A percentile compares a stretch with the other conserved stretches of the same genome.
phyloP scores from a whole-genome alignment of 2,329 filamentous ascomycete genomes.

The Aureobasidium sp. region DNA sequence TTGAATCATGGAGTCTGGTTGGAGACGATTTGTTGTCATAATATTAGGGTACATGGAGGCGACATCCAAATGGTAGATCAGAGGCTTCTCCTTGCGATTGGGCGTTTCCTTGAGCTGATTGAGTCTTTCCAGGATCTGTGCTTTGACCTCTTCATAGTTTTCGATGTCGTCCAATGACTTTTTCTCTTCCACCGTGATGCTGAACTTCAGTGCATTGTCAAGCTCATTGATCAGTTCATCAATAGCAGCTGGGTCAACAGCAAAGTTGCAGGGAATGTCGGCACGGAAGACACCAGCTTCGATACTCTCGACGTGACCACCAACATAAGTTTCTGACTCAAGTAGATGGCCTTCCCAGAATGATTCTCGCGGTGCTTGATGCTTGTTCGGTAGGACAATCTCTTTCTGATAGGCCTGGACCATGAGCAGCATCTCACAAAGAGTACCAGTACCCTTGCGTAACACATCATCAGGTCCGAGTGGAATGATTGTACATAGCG shows the following conservation, averaged over 20 bases:
- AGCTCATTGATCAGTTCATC: slow-evolving; percentile 83
- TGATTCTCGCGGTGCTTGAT: slow-evolving; percentile 79
- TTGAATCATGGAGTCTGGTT: slow-evolving; percentile 97
- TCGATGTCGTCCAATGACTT: slow-evolving; percentile 45
- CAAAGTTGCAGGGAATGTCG: slow-evolving; percentile 92
- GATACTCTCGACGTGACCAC: slow-evolving; percentile 97
- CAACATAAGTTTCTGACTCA: slow-evolving; percentile 96
- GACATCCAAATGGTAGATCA: slow-evolving; percentile 97
- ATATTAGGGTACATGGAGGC: slow-evolving; percentile 99
- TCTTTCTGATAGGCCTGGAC: slow-evolving; percentile 90
- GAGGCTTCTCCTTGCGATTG: slow-evolving; percentile 73
- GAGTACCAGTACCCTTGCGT: slow-evolving; percentile 90
- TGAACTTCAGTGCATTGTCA: slow-evolving; percentile 83
- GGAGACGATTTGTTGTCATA: slow-evolving; percentile 97
- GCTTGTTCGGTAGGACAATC: slow-evolving; percentile 94
- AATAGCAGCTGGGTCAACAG: slow-evolving; percentile 78
- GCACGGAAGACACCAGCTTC: slow-evolving; percentile 94
- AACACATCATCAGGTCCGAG: slow-evolving; percentile 87
- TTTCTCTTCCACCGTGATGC: slow-evolving; percentile 49
- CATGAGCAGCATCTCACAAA: slow-evolving; percentile 99
- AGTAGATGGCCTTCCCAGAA: slow-evolving; percentile 97
- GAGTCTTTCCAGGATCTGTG: slow-evolving; percentile 68
- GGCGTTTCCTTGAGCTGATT: slow-evolving; percentile 71
- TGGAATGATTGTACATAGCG: slow-evolving; percentile 91
- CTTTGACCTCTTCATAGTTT: slow-evolving; percentile 59